Base-by-base conservation (phyloP, 2,329 filamentous ascomycete genomes). In the Colletotrichum sp. region DNA sequence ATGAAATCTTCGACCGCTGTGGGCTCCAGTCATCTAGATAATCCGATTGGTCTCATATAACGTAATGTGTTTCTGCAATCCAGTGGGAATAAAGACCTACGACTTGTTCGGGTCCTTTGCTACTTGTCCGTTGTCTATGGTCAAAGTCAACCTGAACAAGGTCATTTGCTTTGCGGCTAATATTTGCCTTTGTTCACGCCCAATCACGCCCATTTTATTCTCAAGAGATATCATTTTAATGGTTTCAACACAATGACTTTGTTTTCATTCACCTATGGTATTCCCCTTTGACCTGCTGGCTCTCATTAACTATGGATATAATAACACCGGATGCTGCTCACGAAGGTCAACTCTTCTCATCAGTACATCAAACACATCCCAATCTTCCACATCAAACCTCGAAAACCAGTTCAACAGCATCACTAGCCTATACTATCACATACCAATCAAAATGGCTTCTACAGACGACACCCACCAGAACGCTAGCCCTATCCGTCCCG, bases 31-130 rank as follows among this genome's bases (percentile, higher is more conserved):
- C 10, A n/a, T 49, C 18, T 21, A 0, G 2, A 49, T n/a, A 49
- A 21, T 12, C 4, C 0, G n/a, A n/a, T n/a, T n/a, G n/a, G n/a
- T n/a, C n/a, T n/a, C n/a, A n/a, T n/a, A n/a, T n/a, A n/a, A n/a
- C n/a, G n/a, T n/a, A n/a, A n/a, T n/a, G n/a, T n/a, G n/a, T n/a
- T n/a, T n/a, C n/a, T n/a, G n/a, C n/a, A n/a, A n/a, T n/a, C n/a
- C n/a, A n/a, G 6, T 7, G 44, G 13, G 9, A 0, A 13, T 1
- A 21, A 49, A 21, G 1, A 49, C 0, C 0, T 1, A 49, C 0
- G 6, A 49, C n/a, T 21, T 52, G 10, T 52, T 3, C 6, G n/a
- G 4, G 5, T 0, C 0, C 6, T 52, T 52, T 21, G 44, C 44
- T 52, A 24, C 12, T 21, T n/a, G n/a, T n/a, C n/a, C n/a, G 0